A percentile compares a stretch with the other conserved stretches of the same genome.
phyloP scores from a whole-genome alignment of 2,329 filamentous ascomycete genomes.

The Sclerotinia nivalis region DNA sequence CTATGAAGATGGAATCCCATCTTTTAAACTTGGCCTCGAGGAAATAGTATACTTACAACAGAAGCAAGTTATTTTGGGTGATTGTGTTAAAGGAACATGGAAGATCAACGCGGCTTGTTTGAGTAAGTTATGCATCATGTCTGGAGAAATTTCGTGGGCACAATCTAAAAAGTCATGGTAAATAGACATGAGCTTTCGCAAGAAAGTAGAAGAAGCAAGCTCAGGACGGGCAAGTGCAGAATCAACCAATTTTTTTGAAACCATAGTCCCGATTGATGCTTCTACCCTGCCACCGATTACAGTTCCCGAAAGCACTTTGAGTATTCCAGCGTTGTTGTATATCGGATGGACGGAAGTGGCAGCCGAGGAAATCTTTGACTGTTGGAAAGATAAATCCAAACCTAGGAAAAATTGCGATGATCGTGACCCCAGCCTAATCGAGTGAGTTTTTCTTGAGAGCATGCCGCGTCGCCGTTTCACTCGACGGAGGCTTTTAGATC shows the following conservation, averaged over 20 bases:
- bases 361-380: neutral
- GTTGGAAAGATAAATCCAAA: neutral
- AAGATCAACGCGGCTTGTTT: neutral
- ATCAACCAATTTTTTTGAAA: neutral
- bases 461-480: neutral
- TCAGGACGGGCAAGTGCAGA: neutral
- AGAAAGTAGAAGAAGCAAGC: neutral
- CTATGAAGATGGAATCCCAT: neutral
- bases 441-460: neutral
- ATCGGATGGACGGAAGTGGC: neutral
- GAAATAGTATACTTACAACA: neutral
- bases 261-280: neutral
- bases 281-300: neutral
- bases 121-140: neutral
- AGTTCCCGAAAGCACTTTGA: neutral
- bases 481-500: no score
- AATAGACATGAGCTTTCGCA: neutral
- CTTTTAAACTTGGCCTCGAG: neutral
- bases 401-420: neutral
- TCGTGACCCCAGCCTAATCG: constrained; percentile 3
- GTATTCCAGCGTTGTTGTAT: neutral
- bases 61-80: neutral
- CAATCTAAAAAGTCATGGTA: no score
- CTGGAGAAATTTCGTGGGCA: no score
- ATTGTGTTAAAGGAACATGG: neutral